Evolutionary conservation across 306 rosid species (phyloP).

Genomic region (Sesbania bispinosa): DNA sequence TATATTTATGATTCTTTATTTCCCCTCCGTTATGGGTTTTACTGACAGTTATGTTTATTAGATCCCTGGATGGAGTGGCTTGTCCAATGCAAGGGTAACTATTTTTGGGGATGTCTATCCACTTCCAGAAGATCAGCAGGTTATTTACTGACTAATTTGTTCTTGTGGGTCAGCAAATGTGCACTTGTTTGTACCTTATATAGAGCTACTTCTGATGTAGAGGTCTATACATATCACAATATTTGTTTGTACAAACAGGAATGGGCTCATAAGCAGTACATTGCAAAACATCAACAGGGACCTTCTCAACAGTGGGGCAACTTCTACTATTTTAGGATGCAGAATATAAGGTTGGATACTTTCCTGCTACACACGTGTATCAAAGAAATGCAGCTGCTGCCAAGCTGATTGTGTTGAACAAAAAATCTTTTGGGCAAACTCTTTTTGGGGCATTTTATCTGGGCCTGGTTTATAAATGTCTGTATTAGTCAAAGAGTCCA

Average conservation of each 20-base stretch:
- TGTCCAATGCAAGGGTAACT: conserved; percentile 99
- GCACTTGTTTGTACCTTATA: neutral
- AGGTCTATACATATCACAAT: conserved; percentile 16
- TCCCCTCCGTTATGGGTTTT: conserved; percentile 29
- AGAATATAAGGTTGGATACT: conserved; percentile 71
- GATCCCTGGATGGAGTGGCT: conserved; percentile 99
- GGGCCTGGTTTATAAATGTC: neutral
- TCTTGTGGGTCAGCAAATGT: neutral
- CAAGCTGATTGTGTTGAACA: conserved; percentile 16
- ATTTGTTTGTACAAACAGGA: conserved; percentile 51
- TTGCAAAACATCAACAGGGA: conserved; percentile 96
- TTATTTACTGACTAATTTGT: conserved; percentile 26
- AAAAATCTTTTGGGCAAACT: neutral
- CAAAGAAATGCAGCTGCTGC: too few relatives aligned
- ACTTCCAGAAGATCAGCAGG: conserved; percentile 93
- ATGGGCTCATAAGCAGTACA: conserved; percentile 99
- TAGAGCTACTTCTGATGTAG: conserved; percentile 10
- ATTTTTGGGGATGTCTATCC: conserved; percentile 97
- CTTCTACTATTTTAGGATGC: conserved; percentile 98
- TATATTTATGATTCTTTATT: conserved; percentile 17
- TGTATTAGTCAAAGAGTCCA: neutral
- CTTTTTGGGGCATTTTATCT: conserved; percentile 1
- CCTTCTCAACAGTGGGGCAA: conserved; percentile 99
- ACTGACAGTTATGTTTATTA: conserved; percentile 41
- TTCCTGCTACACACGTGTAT: too few relatives aligned